phyloP scores from a whole-genome alignment of 768 basidiomycete genomes.

The Mycena leptocephala region DNA sequence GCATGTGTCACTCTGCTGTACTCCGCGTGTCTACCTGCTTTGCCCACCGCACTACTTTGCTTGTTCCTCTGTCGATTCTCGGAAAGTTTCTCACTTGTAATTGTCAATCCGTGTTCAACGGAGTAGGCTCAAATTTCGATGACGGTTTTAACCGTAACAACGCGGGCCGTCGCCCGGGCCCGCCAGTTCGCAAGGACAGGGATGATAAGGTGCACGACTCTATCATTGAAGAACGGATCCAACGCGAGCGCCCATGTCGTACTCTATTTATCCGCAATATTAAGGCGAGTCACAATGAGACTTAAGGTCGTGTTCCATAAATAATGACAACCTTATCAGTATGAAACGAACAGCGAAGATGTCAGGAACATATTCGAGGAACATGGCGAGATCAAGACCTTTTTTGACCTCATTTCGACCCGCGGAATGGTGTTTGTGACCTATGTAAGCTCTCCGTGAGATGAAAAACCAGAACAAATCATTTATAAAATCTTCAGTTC shows the following conservation, averaged over 20 bases:
- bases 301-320: constrained; percentile 6
- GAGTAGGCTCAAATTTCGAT: constrained; percentile 69
- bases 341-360: constrained; percentile 90
- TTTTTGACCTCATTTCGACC: constrained; percentile 95
- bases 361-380: constrained; percentile 91
- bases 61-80: constrained; percentile 56
- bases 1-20: constrained; percentile 50
- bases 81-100: constrained; percentile 64
- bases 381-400: constrained; percentile 96
- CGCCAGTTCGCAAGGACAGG: constrained; percentile 78
- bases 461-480: constrained; percentile 17
- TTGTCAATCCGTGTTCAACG: constrained; percentile 76
- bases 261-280: constrained; percentile 98
- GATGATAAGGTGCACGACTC: constrained; percentile 94
- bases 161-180: constrained; percentile 63
- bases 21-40: constrained; percentile 62
- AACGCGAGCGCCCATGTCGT: constrained; percentile 94
- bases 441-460: constrained; percentile 78
- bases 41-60: constrained; percentile 58
- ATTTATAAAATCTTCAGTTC: constrained; percentile 67
- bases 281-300: constrained; percentile 78
- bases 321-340: constrained; percentile 61
- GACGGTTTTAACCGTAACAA: constrained; percentile 64
- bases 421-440: constrained; percentile 99
- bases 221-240: constrained; percentile 94